Base-by-base conservation (phyloP, 2,329 filamentous ascomycete genomes). In the Canariomyces notabilis region DNA sequence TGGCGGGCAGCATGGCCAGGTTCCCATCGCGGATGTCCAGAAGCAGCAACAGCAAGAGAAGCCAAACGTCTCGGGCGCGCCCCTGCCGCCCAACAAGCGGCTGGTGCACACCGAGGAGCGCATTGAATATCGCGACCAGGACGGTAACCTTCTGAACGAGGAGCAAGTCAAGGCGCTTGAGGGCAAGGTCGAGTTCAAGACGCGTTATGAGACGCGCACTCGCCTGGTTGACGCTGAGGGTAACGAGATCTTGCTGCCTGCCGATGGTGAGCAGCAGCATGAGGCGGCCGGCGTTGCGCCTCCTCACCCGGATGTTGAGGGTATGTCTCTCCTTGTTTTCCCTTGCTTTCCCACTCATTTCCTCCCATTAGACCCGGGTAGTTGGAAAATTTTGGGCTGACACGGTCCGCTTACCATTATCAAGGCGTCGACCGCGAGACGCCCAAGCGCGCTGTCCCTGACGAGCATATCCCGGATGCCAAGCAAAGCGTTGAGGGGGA, bases 181-280 rank as follows among this genome's bases (percentile, higher is more conserved):
- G 65, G 93, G 91, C 60, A 94, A 95, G 68, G 90, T 97, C 49
- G 88, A 89, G 60, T 96, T 98, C 71, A 83, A 94, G 71, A 97
- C 93, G 11, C 85, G 85, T 56, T 96, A 96, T 64, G 91, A 97
- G 74, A 96, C 91, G n/a, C 80, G 87, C 54, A 96, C 89, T 7
- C 83, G 88, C 48, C 68, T 97, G 46, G 75, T 95, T 33, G 89
- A 95, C 65, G 79, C 79, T 42, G 66, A 81, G 35, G 93, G 90
- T 49, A 89, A 90, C 55, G 87, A 94, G 61, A 68, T 95, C n/a
- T 64, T 65, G 9, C 57, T 65, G 26, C 69, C 70, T 12, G 63
- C 66, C 19, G 73, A 67, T 32, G 71, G 64, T 18, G 64, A 59
- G 33, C 11, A 22, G 23, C 14, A 38, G 31, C 33, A 23, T 16